Conservation (phyloP, 2,329 filamentous ascomycete species). For the Alternaria conjuncta region DNA sequence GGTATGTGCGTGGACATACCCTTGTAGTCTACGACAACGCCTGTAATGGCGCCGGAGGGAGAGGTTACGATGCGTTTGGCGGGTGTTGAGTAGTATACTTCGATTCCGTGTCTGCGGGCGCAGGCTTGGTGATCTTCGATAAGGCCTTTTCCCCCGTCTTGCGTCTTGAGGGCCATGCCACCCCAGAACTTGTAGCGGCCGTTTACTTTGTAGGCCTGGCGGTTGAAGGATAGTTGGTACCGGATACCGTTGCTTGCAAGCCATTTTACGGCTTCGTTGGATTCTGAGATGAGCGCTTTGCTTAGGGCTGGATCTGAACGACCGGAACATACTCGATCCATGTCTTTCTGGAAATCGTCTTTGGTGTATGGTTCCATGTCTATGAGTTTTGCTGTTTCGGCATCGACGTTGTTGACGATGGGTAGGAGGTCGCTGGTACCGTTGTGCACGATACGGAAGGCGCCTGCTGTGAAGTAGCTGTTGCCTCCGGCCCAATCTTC, state of each 20-base stretch:
- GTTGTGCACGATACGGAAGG: slow-evolving; percentile 63
- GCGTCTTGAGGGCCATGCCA: slow-evolving; percentile 65
- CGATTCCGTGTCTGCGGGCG: slow-evolving; percentile 54
- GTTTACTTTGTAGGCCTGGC: slow-evolving; percentile 70
- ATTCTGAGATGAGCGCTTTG: slow-evolving; percentile 59
- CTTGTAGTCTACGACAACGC: slow-evolving; percentile 38
- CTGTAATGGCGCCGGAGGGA: slow-evolving; percentile 39
- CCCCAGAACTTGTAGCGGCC: slow-evolving; percentile 71
- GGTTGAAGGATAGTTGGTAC: slow-evolving; percentile 68
- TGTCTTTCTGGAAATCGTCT: slow-evolving; percentile 62
- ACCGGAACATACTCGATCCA: slow-evolving; percentile 63
- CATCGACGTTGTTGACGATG: slow-evolving; percentile 64
- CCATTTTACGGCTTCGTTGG: slow-evolving; percentile 62
- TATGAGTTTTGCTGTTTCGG: slow-evolving; percentile 56
- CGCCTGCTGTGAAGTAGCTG: slow-evolving; percentile 69
- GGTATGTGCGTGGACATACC: slow-evolving; percentile 37
- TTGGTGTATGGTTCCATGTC: slow-evolving; percentile 65
- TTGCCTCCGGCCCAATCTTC: slow-evolving; percentile 68
- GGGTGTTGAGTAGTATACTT: slow-evolving; percentile 56
- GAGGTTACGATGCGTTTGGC: slow-evolving; percentile 52
- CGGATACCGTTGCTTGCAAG: slow-evolving; percentile 60
- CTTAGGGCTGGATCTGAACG: slow-evolving; percentile 60
- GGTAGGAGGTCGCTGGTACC: slow-evolving; percentile 66
- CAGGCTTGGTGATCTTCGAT: slow-evolving; percentile 57
- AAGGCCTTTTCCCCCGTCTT: slow-evolving; percentile 66